Percentiles rank a stretch among this genome's conserved stretches.
Conservation (phyloP, 2,329 filamentous ascomycete genomes). For the Trichoderma lentiforme region DNA sequence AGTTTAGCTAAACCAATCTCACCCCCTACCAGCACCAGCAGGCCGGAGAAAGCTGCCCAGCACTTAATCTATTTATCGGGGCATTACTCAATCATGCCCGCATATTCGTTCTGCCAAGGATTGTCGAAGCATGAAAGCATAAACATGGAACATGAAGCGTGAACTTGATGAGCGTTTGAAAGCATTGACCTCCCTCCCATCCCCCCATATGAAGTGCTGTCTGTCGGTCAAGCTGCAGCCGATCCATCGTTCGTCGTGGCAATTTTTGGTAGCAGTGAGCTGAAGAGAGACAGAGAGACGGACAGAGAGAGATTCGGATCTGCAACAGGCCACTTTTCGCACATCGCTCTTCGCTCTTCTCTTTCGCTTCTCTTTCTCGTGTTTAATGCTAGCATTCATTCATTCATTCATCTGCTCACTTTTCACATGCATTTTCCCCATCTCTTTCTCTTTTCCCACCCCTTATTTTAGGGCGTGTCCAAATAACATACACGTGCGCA, state of each 20-base stretch:
- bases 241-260: constrained; percentile 5
- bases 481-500: neutral
- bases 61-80: neutral
- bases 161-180: neutral
- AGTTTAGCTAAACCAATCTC: neutral
- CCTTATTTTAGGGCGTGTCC: neutral
- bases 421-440: constrained; percentile 1
- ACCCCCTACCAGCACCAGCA: neutral
- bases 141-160: neutral
- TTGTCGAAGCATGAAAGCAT: neutral
- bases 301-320: constrained; percentile 12
- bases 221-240: neutral
- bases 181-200: neutral
- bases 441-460: neutral
- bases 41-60: neutral
- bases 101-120: neutral
- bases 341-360: too few species aligned
- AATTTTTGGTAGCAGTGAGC: neutral
- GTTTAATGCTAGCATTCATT: neutral
- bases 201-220: neutral
- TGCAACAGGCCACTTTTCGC: constrained; percentile 10
- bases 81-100: constrained; percentile 1
- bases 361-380: neutral
- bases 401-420: neutral
- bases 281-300: neutral